Base-by-base conservation (phyloP, 805 yeast species). In the Ogataea siamensis region DNA sequence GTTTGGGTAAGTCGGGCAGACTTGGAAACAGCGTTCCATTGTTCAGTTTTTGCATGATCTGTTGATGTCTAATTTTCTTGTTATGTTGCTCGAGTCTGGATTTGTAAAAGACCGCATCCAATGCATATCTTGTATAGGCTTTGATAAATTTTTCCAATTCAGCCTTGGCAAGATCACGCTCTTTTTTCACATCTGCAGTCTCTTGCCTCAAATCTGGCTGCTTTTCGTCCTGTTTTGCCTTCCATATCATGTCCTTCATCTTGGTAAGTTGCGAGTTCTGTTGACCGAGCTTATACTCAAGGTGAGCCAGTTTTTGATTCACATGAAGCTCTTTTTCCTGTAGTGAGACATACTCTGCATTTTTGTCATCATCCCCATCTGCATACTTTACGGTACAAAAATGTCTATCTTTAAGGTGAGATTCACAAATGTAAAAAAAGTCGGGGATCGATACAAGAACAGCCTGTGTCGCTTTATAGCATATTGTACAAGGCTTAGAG, bases 341-440 rank as follows among this genome's bases (percentile, higher is more conserved):
- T n/a, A 38, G 21, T 2, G 5, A 17, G 10, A 7, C 11, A 15
- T 32, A 22, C 22, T 38, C 37, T 18, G 24, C 17, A 12, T 30
- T 50, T 47, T 35, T 43, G 4, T 35, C 44, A 2, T 44, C 42
- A 4, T 35, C 14, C 4, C 51, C 39, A n/a, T 64, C 68, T 2
- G 64, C 58, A 30, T 65, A 64, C 2, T 60, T 37, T 0, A 66
- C 58, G 2, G 43, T 49, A 31, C 74, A 71, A 49, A 73, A 75
- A 24, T 64, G 58, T 9, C 51, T 57, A 50, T 77, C 82, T 17
- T 51, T 51, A 32, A 76, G 54, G 54, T 77, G 83, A 4, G 58
- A 36, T 5, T 58, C 58, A 53, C 83, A 77, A 3, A 70, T 59
- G 49, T 74, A 76, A 50, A 77, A 73, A 62, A 74, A 76, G 51